These are phyloP conservation scores for Daedalea quercina DNA, from an alignment of 768 basidiomycete genomes.

Conservation along the genomic window DNA sequence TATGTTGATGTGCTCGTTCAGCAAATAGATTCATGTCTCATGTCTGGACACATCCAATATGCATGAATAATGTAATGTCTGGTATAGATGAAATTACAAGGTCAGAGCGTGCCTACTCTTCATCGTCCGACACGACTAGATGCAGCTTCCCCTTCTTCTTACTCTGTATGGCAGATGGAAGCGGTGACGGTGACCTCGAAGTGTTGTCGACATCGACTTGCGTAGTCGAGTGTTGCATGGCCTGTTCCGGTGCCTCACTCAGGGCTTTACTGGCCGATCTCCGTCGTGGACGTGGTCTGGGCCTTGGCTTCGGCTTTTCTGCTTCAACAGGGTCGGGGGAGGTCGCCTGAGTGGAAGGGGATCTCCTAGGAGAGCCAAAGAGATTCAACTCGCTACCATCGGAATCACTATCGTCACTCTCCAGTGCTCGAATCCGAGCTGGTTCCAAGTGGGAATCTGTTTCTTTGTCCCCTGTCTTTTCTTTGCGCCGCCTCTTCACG, in stretches of 20 bases:
- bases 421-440: slow-evolving; percentile 21
- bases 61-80: not conserved
- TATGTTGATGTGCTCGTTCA: too few relatives aligned
- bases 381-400: slow-evolving; percentile 20
- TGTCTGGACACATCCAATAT: too few relatives aligned
- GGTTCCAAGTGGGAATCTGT: slow-evolving; percentile 6
- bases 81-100: not conserved
- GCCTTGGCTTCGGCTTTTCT: slow-evolving; percentile 17
- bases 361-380: slow-evolving; percentile 15
- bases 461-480: slow-evolving; percentile 23
- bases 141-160: slow-evolving; percentile 15
- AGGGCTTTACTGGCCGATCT: slow-evolving; percentile 11
- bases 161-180: not conserved
- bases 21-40: too few relatives aligned
- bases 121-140: slow-evolving; percentile 4
- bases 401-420: slow-evolving; percentile 22
- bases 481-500: slow-evolving; percentile 33
- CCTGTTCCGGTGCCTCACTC: not conserved
- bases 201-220: not conserved
- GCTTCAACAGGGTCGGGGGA: slow-evolving; percentile 7
- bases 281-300: slow-evolving; percentile 37
- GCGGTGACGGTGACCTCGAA: not conserved
- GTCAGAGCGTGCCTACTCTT: not conserved
- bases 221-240: not conserved
- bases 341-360: slow-evolving; percentile 10